Percentiles rank a stretch among this genome's conserved stretches.
These are phyloP conservation scores for Crithidia bombi DNA, from an alignment of 208 protist species.

Conservation along the genomic window DNA sequence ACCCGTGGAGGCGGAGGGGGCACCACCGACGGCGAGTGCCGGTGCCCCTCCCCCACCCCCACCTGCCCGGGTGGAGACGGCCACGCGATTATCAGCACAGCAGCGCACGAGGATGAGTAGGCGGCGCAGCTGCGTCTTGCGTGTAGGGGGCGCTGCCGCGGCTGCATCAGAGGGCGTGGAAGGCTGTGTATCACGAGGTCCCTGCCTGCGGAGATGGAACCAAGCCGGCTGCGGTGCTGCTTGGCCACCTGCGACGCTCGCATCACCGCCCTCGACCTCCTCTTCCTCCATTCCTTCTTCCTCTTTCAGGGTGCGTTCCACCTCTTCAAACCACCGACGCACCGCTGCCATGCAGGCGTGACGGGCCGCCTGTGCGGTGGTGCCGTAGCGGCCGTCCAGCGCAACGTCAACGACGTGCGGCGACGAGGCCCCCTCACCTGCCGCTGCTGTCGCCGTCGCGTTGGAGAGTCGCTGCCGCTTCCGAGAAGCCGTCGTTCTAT, in stretches of 20 bases:
- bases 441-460: neutral
- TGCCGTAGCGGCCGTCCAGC: conserved; percentile 17
- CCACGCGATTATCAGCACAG: conserved; percentile 44
- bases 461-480: conserved; percentile 10
- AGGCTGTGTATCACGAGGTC: neutral
- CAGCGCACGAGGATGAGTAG: conserved; percentile 64
- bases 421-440: neutral
- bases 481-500: too few species aligned
- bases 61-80: conserved; percentile 22
- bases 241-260: neutral
- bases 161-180: neutral
- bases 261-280: neutral
- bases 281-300: neutral
- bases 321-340: conserved; percentile 43
- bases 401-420: conserved; percentile 8
- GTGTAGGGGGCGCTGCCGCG: neutral
- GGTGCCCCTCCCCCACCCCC: neutral
- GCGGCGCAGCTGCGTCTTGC: conserved; percentile 22
- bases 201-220: too few species aligned
- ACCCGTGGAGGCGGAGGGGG: neutral
- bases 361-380: conserved; percentile 32
- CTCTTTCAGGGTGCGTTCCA: conserved; percentile 35
- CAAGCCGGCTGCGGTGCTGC: too few species aligned
- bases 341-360: conserved; percentile 53
- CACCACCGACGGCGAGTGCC: neutral